Evolutionary conservation across 345 rosid species (phyloP), one percentile per base, ranked within the genome.

Genomic region (Eucalyptus erythrocorys): DNA sequence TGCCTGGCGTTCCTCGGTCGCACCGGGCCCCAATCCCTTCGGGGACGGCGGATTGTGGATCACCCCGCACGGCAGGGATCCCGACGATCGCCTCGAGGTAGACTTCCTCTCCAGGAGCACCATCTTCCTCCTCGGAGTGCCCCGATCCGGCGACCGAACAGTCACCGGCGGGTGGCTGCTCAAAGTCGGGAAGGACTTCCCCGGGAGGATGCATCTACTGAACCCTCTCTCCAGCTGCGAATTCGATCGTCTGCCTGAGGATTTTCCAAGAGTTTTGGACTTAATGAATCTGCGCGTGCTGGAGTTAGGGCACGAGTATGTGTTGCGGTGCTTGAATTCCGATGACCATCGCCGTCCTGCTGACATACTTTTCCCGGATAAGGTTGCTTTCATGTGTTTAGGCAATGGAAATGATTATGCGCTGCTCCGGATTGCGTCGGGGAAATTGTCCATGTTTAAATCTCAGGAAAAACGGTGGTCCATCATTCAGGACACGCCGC

Each of bases 381-480:
- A 96, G 88, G 95, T 95, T 40, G 97, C 92, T 48, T 91, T 95
- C 32, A 87, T 93, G 89, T 86, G 93, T 88, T 89, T 86, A 59
- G 90, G 88, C 50, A 86, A 34, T 2, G 88, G 71, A 6, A 89
- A 71, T n/a, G 93, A 84, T 45, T 98, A 95, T 76, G 91, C 90
- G 89, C 88, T 98, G 93, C 98, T 97, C 40, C 95, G 98, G 3
- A 94, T 97, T 85, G 98, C 95, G 49, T 95, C 98, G 34, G 99
- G 99, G 84, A 94, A 94, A 87, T 93, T 98, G 90, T 98, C 98
- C 19, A 91, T 97, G 88, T 95, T 91, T 88, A 97, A 85, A 87
- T 92, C 95, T 89, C 93, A 92, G 68, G 93, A 94, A 61, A 87
- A 93, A 85, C 91, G 81, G 3, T 97, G 99, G 99, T 92, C 91